These are phyloP conservation scores for Benincasa hispida DNA, from an alignment of 306 rosid species.

Conservation along the genomic window DNA sequence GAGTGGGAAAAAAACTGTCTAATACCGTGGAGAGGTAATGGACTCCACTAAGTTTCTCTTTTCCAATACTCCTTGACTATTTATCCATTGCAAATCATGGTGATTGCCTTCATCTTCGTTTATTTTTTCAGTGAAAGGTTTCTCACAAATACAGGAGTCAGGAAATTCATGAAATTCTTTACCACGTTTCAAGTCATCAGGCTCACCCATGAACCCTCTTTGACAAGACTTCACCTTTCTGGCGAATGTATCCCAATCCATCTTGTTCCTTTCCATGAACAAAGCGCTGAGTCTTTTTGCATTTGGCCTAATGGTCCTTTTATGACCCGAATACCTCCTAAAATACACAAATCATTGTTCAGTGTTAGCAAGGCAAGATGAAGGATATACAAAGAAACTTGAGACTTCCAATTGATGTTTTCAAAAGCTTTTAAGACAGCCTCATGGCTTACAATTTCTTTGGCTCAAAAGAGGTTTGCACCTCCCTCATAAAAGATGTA, in stretches of 20 bases:
- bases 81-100: constrained; percentile 17
- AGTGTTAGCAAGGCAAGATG: neutral
- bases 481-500: neutral
- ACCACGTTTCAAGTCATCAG: constrained; percentile 71
- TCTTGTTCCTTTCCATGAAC: constrained; percentile 56
- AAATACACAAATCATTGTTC: neutral
- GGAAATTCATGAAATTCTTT: constrained; percentile 92
- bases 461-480: neutral
- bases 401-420: neutral
- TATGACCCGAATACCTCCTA: constrained; percentile 98
- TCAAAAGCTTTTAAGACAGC: neutral
- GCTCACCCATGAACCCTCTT: constrained; percentile 97
- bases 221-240: constrained; percentile 64
- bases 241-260: constrained; percentile 73
- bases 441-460: neutral
- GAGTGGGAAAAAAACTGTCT: neutral
- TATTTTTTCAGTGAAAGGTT: constrained; percentile 25
- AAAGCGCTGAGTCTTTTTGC: constrained; percentile 90
- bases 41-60: neutral
- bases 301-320: constrained; percentile 95
- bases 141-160: constrained; percentile 59
- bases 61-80: neutral
- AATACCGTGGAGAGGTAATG: neutral
- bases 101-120: constrained; percentile 16
- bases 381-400: neutral